These are phyloP conservation scores for Cercospora zeae-maydis DNA, from an alignment of 2,329 filamentous ascomycete genomes.

Conservation along the genomic window DNA sequence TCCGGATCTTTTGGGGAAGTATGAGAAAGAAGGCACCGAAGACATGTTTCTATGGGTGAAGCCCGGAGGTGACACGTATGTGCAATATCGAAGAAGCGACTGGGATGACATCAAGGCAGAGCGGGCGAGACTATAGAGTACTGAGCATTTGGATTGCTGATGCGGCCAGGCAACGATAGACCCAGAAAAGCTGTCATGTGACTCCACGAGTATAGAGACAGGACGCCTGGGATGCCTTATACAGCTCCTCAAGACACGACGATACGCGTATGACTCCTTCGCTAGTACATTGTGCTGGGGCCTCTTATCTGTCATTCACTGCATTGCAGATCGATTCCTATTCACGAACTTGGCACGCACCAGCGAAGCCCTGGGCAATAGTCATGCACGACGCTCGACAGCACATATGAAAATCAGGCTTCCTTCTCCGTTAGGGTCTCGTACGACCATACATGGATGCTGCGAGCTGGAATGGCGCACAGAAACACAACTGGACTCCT, in stretches of 20 bases:
- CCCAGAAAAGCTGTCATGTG: neutral
- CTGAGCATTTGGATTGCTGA: neutral
- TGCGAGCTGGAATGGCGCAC: neutral
- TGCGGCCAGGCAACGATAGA: neutral
- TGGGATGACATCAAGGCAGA: slow-evolving; percentile 53
- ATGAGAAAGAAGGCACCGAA: slow-evolving; percentile 37
- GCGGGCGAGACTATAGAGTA: slow-evolving; percentile 24
- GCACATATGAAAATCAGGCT: neutral
- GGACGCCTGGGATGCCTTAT: neutral
- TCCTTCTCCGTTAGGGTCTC: neutral
- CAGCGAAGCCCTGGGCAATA: neutral
- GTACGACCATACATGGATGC: neutral
- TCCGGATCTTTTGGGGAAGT: slow-evolving; percentile 49
- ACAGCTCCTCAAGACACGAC: neutral
- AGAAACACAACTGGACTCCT: neutral
- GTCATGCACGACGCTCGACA: neutral
- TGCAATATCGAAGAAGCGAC: slow-evolving; percentile 56
- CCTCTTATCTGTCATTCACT: neutral
- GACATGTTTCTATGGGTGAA: slow-evolving; percentile 52
- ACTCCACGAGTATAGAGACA: neutral
- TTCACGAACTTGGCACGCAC: neutral
- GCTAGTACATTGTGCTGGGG: neutral
- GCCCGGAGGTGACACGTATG: slow-evolving; percentile 50
- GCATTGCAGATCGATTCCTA: neutral
- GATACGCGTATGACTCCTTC: neutral